Base-by-base conservation (phyloP, 169 alveolate genomes). In the Eimeria tenella region DNA sequence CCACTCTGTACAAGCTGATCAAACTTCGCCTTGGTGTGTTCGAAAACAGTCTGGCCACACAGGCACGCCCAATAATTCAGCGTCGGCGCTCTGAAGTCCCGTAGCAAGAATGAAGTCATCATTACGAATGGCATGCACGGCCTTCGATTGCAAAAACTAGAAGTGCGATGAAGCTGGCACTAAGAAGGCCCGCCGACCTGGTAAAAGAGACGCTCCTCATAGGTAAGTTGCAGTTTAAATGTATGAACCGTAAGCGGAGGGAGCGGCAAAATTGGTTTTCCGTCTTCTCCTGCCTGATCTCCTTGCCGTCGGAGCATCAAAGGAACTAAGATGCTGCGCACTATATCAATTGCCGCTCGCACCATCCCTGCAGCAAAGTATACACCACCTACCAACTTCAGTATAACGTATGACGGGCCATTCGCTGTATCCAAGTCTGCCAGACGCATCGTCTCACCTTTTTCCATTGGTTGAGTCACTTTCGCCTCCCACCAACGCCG, bases 271-370 rank as follows among this genome's bases (percentile, higher is more conserved):
- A 96, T 95, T 25, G 95, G 94, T 49, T 86, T 93, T 5, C 98
- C 98, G 74, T 97, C 93, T 73, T 95, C 95, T 79, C 96, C 97
- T 50, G 93, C 94, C 5, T 97, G 96, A 42, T 97, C 93, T 93
- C 98, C 98, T 31, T 98, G 97, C 94, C 99, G 97, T 74, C 99
- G 96, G 75, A 98, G 96, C 96, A 98, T 93, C 91, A 98, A 94
- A 23, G 99, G 99, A 68, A 93, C 92, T 58, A 98, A 86, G 3
- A 97, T 95, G 55, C 95, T 96, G 62, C 97, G 95, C 56, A 97
- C 95, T 42, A 96, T 95, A 23, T 95, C 91, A 42, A 96, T 91
- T 31, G 97, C 96, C 23, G 90, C 95, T n/a, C 95, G 79, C 75
- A 94, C 94, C 87, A 92, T 94, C 62, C 97, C 94, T 55, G 96